Conservation (phyloP, 208 protist genomes). For the Balamuthia mandrillaris region DNA sequence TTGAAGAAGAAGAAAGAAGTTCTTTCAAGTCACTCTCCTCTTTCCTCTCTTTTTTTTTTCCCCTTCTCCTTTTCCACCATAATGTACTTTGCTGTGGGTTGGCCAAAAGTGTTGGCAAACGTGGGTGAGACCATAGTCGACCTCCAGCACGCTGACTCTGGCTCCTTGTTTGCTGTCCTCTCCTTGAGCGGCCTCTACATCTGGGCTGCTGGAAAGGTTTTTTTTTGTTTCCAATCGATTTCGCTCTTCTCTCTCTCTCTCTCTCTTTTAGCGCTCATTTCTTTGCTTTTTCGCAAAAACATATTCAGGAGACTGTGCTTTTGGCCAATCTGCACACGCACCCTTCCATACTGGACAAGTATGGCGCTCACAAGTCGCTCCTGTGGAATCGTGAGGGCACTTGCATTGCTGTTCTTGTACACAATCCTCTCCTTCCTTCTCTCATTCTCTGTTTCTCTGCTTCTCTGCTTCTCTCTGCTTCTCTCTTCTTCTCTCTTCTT, state of each 20-base stretch:
- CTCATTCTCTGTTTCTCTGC: background rate
- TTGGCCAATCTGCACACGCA: no score
- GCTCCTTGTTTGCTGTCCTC: background rate
- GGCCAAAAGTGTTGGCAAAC: background rate
- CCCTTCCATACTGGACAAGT: no score
- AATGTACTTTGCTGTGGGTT: slow-evolving; percentile 24
- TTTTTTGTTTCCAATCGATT: background rate
- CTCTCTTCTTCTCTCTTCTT: background rate
- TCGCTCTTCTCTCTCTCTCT: background rate
- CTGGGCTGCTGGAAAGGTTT: background rate
- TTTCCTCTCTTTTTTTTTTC: background rate
- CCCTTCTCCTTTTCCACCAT: background rate
- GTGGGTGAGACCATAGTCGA: background rate
- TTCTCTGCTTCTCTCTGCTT: background rate
- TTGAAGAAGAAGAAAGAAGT: no score
- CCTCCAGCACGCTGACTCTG: background rate
- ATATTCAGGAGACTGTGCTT: background rate
- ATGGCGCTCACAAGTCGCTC: background rate
- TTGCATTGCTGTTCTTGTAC: background rate
- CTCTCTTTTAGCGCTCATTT: background rate
- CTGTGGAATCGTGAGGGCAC: background rate
- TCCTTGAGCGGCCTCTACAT: background rate
- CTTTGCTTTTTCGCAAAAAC: no score
- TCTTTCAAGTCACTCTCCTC: no score
- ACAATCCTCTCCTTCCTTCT: background rate